Conservation (phyloP, 176 grass and related monocot genomes). For the Saccharum spontaneum region DNA sequence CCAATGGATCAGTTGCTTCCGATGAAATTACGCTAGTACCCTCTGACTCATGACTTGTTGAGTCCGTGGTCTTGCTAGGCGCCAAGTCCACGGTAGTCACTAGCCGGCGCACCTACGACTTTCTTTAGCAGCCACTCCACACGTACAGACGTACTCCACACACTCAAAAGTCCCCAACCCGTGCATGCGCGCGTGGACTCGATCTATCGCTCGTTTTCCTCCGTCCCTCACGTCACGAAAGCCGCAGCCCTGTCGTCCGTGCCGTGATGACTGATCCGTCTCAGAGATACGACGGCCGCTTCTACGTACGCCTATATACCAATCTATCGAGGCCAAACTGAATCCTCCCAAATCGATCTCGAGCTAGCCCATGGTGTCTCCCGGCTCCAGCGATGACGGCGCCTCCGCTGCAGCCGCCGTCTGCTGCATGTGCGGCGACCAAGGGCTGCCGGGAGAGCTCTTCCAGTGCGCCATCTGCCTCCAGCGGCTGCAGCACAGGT, state of each 20-base stretch:
- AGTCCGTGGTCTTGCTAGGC: background rate
- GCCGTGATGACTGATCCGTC: background rate
- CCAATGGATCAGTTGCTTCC: background rate
- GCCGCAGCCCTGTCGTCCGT: background rate
- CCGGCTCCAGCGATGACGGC: background rate
- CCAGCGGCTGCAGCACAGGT: slow-evolving; percentile 71
- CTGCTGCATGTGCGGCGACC: slow-evolving; percentile 92
- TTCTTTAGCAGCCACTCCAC: slow-evolving; percentile 21
- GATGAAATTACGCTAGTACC: background rate
- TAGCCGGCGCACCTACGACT: background rate
- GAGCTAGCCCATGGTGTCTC: background rate
- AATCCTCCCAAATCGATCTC: background rate
- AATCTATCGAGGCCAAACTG: background rate
- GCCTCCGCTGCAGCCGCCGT: slow-evolving; percentile 9
- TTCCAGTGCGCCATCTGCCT: slow-evolving; percentile 67
- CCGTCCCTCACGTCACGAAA: background rate
- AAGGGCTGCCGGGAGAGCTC: slow-evolving; percentile 59
- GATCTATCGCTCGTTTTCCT: background rate
- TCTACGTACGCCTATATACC: background rate
- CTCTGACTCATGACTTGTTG: background rate
- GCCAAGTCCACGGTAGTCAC: background rate
- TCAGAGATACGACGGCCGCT: background rate
- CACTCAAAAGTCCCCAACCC: background rate
- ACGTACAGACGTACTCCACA: background rate
- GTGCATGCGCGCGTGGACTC: background rate